Evolutionary conservation across 2,329 filamentous ascomycete genomes (phyloP), one percentile per base, ranked within the genome.

Genomic region (Fusarium nelsonii): DNA sequence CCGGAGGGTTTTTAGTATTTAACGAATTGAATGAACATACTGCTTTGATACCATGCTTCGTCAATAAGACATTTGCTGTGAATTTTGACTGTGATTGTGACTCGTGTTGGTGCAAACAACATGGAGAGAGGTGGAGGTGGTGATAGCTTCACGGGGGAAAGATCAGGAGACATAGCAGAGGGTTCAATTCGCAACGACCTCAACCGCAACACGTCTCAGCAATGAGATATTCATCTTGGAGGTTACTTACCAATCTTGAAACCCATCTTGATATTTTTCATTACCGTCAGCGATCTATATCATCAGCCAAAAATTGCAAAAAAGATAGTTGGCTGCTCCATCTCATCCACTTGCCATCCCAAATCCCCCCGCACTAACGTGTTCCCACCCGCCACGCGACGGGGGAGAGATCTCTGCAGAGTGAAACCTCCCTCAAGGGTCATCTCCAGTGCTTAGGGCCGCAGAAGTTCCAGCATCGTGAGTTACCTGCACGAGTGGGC

Each of bases 361-460:
- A 89, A 85, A 81, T 86, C 86, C 85, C 83, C 78, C 65, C 66
- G 66, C 83, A 81, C 84, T 82, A 84, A 84, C 87, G 88, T 90
- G 79, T 85, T 91, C 88, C 88, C 88, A 81, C 83, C 82, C 88
- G 89, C 89, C 88, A 90, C 84, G 84, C 84, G 85, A 89, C 87
- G 88, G 88, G 87, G 88, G 86, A 88, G 84, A 88, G 83, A 79
- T 79, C 88, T 90, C 87, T 91, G 88, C 88, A 89, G 87, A 89
- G 88, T 91, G 86, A 90, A 81, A 60, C 88, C 88, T 90, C 88
- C 85, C 89, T 91, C 84, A 88, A 90, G 88, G 75, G 78, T 91
- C 75, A 82, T 87, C 86, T 87, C 86, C 88, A 89, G 87, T 88
- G 86, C 88, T 89, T 86, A 90, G 80, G 87, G 84, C 81, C 81